A percentile compares a stretch with the other conserved stretches of the same genome.
These are phyloP conservation scores for Sclerotiophoma versabilis DNA, from an alignment of 2,329 filamentous ascomycete species.

Conservation along the genomic window DNA sequence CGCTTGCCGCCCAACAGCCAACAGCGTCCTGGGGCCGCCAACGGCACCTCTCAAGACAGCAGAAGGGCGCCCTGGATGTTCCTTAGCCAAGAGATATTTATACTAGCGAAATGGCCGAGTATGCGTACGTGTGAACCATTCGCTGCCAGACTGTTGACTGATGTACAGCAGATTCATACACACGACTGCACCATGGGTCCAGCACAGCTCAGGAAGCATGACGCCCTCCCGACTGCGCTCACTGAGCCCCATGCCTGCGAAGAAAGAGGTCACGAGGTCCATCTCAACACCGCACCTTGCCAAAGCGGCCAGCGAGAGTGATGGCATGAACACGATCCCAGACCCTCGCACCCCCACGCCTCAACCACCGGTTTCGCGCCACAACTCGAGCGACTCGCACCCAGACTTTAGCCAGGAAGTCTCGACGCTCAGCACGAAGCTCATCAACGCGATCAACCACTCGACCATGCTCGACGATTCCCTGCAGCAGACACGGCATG, in stretches of 20 bases:
- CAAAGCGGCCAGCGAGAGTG: constrained; percentile 50
- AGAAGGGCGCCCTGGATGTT: constrained; percentile 19
- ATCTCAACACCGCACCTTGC: constrained; percentile 47
- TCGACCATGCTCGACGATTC: constrained; percentile 92
- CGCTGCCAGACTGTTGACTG: neutral
- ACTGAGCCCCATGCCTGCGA: constrained; percentile 41
- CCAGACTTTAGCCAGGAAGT: constrained; percentile 77
- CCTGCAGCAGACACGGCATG: constrained; percentile 80
- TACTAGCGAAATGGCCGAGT: constrained; percentile 32
- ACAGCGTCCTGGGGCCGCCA: constrained; percentile 9
- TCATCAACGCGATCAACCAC: constrained; percentile 97
- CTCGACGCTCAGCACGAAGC: constrained; percentile 88
- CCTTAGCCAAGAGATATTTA: constrained; percentile 6
- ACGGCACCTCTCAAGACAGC: constrained; percentile 1
- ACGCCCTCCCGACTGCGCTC: constrained; percentile 47
- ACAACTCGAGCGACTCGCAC: constrained; percentile 59
- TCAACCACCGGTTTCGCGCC: constrained; percentile 39
- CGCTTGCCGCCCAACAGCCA: constrained; percentile 16
- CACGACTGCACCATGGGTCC: constrained; percentile 46
- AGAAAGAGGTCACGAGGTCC: constrained; percentile 49
- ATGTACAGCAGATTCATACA: constrained; percentile 39
- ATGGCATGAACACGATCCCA: constrained; percentile 73
- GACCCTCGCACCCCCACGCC: constrained; percentile 56
- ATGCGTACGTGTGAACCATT: constrained; percentile 25
- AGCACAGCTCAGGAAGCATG: constrained; percentile 42